Evolutionary conservation across 345 rosid species (phyloP).

Genomic region (Ceriops tagal): DNA sequence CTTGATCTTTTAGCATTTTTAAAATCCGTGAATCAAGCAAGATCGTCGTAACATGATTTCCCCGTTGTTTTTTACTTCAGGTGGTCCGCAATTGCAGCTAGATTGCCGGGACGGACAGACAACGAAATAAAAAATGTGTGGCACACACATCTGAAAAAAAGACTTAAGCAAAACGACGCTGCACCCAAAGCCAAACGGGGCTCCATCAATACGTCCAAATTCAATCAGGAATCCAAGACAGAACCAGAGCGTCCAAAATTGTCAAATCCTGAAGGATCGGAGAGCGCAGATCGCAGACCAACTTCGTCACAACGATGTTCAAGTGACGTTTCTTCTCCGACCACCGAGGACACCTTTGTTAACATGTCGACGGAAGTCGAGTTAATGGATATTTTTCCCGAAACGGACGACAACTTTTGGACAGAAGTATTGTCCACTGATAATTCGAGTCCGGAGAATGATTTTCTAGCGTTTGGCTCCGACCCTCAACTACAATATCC

Average conservation of each 20-base stretch:
- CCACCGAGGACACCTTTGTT: slow-evolving; percentile 10
- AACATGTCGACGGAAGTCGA: slow-evolving; percentile 14
- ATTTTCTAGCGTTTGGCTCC: slow-evolving; percentile 12
- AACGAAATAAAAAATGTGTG: slow-evolving; percentile 83
- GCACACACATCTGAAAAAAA: slow-evolving; percentile 78
- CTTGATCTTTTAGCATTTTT: not conserved
- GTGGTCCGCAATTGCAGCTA: slow-evolving; percentile 86
- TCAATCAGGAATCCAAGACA: slow-evolving; percentile 1
- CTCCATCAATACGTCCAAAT: not conserved
- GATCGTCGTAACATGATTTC: slow-evolving; percentile 5
- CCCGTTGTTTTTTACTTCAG: slow-evolving; percentile 21
- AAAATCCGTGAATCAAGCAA: not conserved
- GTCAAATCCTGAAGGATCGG: slow-evolving; percentile 1
- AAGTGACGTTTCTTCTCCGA: slow-evolving; percentile 30
- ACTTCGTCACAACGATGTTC: slow-evolving; percentile 21
- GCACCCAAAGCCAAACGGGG: not conserved
- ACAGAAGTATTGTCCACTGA: slow-evolving; percentile 20
- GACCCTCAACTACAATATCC: slow-evolving; percentile 11
- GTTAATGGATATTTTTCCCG: slow-evolving; percentile 22
- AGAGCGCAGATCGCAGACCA: not conserved
- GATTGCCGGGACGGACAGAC: slow-evolving; percentile 78
- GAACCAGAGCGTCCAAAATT: slow-evolving; percentile 7
- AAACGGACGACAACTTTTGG: slow-evolving; percentile 52
- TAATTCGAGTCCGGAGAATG: slow-evolving; percentile 1
- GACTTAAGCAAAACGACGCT: slow-evolving; percentile 29